Conservation (phyloP, 2,329 filamentous ascomycete species). For the Ascochyta koolunga region DNA sequence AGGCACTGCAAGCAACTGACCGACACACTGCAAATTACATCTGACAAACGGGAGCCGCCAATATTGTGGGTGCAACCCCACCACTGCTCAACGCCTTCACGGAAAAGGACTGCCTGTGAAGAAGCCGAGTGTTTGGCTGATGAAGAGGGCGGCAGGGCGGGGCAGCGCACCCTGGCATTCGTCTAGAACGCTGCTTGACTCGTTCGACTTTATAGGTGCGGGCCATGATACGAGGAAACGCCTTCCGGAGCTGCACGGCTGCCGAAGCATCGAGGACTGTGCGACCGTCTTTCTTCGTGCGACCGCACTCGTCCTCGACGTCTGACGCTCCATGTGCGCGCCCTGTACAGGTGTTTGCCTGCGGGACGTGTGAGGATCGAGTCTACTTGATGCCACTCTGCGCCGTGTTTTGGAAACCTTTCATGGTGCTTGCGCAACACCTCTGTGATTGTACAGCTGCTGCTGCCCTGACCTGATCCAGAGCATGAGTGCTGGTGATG, state of each 20-base stretch:
- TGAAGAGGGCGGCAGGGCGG: conserved; percentile 20
- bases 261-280: conserved; percentile 22
- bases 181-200: conserved; percentile 36
- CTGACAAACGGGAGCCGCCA: conserved; percentile 9
- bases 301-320: conserved; percentile 17
- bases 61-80: conserved; percentile 14
- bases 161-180: conserved; percentile 16
- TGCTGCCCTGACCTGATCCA: not conserved
- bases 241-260: conserved; percentile 21
- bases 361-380: not conserved
- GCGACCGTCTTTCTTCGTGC: conserved; percentile 17
- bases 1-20: not conserved
- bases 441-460: not conserved
- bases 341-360: conserved; percentile 1
- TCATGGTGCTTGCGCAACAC: not conserved
- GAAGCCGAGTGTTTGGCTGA: conserved; percentile 15
- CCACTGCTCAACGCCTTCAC: not conserved
- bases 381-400: not conserved
- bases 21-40: conserved; percentile 1
- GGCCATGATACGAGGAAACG: conserved; percentile 25
- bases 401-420: not conserved
- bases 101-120: conserved; percentile 2
- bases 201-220: conserved; percentile 20
- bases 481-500: not conserved
- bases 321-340: conserved; percentile 18